Evolutionary conservation across 768 basidiomycete species (phyloP).

Genomic region (Suillus occidentalis): DNA sequence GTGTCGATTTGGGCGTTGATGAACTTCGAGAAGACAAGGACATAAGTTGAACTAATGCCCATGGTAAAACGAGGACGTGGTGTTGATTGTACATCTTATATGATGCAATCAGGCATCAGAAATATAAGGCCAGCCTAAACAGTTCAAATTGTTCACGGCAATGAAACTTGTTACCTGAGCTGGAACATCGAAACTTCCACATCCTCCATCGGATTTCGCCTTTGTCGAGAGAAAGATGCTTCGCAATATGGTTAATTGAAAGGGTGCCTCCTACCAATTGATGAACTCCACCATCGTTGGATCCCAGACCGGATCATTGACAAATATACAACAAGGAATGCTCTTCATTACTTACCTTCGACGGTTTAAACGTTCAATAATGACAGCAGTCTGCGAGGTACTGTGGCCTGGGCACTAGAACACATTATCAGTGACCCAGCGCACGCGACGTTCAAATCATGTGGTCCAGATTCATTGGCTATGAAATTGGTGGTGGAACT

Average conservation of each 20-base stretch:
- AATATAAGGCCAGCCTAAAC: not conserved
- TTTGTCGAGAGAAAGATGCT: not conserved
- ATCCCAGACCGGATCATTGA: not conserved
- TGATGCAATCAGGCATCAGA: not conserved
- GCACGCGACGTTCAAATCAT: not conserved
- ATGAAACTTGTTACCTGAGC: no score
- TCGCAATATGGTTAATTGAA: not conserved
- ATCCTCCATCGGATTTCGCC: not conserved
- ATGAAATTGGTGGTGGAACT: not conserved
- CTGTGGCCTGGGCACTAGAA: not conserved
- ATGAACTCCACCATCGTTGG: not conserved
- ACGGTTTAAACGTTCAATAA: not conserved
- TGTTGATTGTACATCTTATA: not conserved
- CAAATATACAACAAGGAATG: not conserved
- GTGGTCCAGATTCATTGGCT: not conserved
- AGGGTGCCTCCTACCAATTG: not conserved
- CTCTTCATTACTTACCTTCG: not conserved
- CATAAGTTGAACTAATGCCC: not conserved
- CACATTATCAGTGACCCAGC: not conserved
- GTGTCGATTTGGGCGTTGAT: conserved; percentile 73
- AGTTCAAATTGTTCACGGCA: no score
- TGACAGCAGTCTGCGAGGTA: not conserved
- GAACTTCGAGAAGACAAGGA: conserved; percentile 40
- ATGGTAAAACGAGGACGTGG: not conserved
- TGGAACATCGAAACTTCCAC: not conserved